phyloP scores from a whole-genome alignment of 2,329 filamentous ascomycete species.

The Epichloe sibirici region DNA sequence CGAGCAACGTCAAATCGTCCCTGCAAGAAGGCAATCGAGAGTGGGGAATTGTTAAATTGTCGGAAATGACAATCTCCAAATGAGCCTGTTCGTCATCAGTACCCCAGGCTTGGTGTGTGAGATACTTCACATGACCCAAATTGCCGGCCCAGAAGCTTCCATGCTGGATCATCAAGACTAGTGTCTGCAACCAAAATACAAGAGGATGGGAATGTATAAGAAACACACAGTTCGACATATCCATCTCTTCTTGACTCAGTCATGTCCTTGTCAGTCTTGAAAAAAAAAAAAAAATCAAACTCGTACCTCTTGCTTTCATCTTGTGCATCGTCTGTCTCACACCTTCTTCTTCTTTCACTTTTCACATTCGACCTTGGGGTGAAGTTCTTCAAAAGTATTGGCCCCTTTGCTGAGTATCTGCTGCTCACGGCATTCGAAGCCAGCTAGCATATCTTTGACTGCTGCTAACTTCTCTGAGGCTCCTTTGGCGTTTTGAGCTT shows the following conservation, averaged over 20 bases:
- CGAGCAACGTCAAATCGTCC: slow-evolving; percentile 53
- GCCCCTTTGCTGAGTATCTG: slow-evolving; percentile 44
- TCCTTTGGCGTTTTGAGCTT: slow-evolving; percentile 9
- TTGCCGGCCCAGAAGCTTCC: slow-evolving; percentile 64
- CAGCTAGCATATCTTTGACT: slow-evolving; percentile 35
- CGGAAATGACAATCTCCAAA: slow-evolving; percentile 49
- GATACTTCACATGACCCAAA: slow-evolving; percentile 47
- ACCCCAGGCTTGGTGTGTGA: slow-evolving; percentile 50
- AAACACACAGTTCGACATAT: slow-evolving; percentile 50
- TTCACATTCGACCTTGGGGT: slow-evolving; percentile 36
- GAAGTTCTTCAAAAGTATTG: slow-evolving; percentile 53
- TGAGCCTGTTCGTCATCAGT: slow-evolving; percentile 41
- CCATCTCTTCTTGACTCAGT: slow-evolving; percentile 42
- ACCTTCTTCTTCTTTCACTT: slow-evolving; percentile 4
- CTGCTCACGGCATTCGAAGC: slow-evolving; percentile 43
- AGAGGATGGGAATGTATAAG: neutral
- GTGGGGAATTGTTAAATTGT: slow-evolving; percentile 43
- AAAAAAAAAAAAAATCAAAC: slow-evolving; percentile 38
- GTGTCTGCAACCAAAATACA: neutral
- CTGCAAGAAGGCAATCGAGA: slow-evolving; percentile 54
- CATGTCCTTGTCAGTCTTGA: slow-evolving; percentile 39
- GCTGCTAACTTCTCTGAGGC: slow-evolving; percentile 41
- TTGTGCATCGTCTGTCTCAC: neutral
- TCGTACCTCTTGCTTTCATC: slow-evolving; percentile 29
- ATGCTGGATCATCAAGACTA: slow-evolving; percentile 32